A percentile compares a stretch with the other conserved stretches of the same genome.
Evolutionary conservation across 192 early-diverging fungal species (phyloP).

Genomic region (Phycomyces blakesleeanus): DNA sequence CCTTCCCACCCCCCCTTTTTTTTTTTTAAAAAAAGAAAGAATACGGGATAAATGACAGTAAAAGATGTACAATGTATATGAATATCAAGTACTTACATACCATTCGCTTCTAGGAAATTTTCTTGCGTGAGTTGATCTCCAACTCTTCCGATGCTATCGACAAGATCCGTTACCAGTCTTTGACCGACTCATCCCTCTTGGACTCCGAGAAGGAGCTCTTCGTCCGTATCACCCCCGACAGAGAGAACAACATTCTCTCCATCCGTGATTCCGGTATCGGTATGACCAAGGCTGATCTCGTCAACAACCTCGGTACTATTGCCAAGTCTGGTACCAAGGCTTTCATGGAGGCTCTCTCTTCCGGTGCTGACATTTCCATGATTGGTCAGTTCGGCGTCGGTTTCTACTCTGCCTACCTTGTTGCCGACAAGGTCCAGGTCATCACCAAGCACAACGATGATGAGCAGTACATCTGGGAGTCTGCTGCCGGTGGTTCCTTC

Average conservation of each 20-base stretch:
- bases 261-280: slow-evolving; percentile 91
- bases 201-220: slow-evolving; percentile 91
- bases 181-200: slow-evolving; percentile 90
- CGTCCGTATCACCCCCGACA: slow-evolving; percentile 91
- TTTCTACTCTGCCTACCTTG: slow-evolving; percentile 99
- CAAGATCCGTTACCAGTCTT: slow-evolving; percentile 97
- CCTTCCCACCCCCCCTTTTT: neutral
- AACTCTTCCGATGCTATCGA: slow-evolving; percentile 72
- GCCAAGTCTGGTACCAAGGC: slow-evolving; percentile 99
- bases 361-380: slow-evolving; percentile 98
- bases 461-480: slow-evolving; percentile 95
- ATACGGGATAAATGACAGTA: neutral
- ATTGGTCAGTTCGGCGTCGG: slow-evolving; percentile 99
- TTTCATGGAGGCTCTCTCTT: slow-evolving; percentile 97
- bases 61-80: neutral
- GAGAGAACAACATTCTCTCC: slow-evolving; percentile 63
- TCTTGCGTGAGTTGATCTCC: slow-evolving; percentile 97
- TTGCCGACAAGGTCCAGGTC: slow-evolving; percentile 94
- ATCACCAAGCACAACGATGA: slow-evolving; percentile 98
- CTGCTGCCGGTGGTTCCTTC: slow-evolving; percentile 86
- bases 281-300: slow-evolving; percentile 94
- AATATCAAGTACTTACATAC: neutral
- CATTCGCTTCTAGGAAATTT: slow-evolving; percentile 57
- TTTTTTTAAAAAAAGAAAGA: neutral
- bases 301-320: slow-evolving; percentile 99